A percentile compares a stretch with the other conserved stretches of the same genome.
phyloP scores from a whole-genome alignment of 352 stramenopile species.

The Pseudoperonospora humuli region DNA sequence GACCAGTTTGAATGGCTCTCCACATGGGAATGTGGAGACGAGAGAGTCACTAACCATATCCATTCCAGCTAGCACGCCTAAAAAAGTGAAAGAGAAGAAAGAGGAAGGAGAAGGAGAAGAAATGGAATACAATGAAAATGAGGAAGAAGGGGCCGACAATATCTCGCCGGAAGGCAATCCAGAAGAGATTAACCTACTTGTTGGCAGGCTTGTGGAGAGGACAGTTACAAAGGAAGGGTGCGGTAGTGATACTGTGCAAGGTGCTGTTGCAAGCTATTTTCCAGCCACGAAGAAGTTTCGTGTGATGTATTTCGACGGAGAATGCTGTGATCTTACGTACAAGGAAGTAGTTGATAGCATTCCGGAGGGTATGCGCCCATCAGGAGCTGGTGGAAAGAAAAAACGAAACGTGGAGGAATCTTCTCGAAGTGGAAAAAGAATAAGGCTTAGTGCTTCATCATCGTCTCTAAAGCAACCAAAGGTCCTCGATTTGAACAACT shows the following conservation, averaged over 20 bases:
- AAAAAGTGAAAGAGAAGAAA: conserved; percentile 12
- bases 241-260: conserved; percentile 27
- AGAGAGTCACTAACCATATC: conserved; percentile 14
- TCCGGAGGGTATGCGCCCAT: conserved; percentile 24
- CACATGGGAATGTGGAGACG: background rate
- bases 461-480: conserved; percentile 32
- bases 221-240: conserved; percentile 25
- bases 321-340: conserved; percentile 51
- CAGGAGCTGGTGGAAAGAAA: conserved; percentile 19
- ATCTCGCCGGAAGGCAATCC: conserved; percentile 6
- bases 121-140: conserved; percentile 11
- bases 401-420: conserved; percentile 35
- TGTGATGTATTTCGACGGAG: conserved; percentile 51
- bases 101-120: conserved; percentile 19
- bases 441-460: conserved; percentile 6
- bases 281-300: conserved; percentile 71
- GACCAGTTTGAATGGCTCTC: conserved; percentile 8
- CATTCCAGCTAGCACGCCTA: conserved; percentile 9
- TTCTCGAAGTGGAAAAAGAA: conserved; percentile 7
- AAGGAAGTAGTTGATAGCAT: conserved; percentile 56
- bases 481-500: conserved; percentile 14
- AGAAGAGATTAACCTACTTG: conserved; percentile 39
- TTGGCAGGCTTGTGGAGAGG: conserved; percentile 38
- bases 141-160: conserved; percentile 15
- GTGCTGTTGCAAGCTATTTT: conserved; percentile 62